These are phyloP conservation scores for Boletus albobrunnescens DNA, from an alignment of 1,284 basidiomycete species.

Conservation along the genomic window DNA sequence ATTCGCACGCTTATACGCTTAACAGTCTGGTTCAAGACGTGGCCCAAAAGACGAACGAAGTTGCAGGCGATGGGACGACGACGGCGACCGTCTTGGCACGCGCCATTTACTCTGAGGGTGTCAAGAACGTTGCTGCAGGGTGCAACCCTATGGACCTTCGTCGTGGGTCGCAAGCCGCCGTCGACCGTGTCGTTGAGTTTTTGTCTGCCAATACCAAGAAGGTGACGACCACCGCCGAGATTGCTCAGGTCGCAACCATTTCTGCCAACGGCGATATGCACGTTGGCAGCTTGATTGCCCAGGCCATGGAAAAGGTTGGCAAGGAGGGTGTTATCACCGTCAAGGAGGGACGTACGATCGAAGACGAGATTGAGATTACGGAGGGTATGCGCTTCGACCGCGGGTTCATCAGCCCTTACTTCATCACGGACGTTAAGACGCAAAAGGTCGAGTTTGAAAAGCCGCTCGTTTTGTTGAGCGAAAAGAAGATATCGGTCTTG, in stretches of 20 bases:
- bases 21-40: slow-evolving; percentile 8
- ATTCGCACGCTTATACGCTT: background rate
- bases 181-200: slow-evolving; percentile 92
- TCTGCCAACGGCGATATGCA: slow-evolving; percentile 5
- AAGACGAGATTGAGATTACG: slow-evolving; percentile 98
- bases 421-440: slow-evolving; percentile 96
- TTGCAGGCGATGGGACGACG: slow-evolving; percentile 97
- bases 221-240: slow-evolving; percentile 96
- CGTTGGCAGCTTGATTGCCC: slow-evolving; percentile 94
- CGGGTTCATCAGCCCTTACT: slow-evolving; percentile 98
- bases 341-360: slow-evolving; percentile 96
- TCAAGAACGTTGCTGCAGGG: slow-evolving; percentile 98
- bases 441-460: slow-evolving; percentile 98
- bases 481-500: slow-evolving; percentile 96
- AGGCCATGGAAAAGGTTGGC: slow-evolving; percentile 99
- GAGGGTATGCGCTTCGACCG: slow-evolving; percentile 99
- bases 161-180: slow-evolving; percentile 92
- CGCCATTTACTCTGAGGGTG: slow-evolving; percentile 97
- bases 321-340: slow-evolving; percentile 99
- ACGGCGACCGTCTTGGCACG: slow-evolving; percentile 96
- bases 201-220: slow-evolving; percentile 88
- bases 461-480: slow-evolving; percentile 86
- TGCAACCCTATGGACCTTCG: slow-evolving; percentile 99
- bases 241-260: slow-evolving; percentile 94
- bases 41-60: slow-evolving; percentile 45